phyloP scores from a whole-genome alignment of 129 eudicot species.

The Rutidosis leptorrhynchoides region DNA sequence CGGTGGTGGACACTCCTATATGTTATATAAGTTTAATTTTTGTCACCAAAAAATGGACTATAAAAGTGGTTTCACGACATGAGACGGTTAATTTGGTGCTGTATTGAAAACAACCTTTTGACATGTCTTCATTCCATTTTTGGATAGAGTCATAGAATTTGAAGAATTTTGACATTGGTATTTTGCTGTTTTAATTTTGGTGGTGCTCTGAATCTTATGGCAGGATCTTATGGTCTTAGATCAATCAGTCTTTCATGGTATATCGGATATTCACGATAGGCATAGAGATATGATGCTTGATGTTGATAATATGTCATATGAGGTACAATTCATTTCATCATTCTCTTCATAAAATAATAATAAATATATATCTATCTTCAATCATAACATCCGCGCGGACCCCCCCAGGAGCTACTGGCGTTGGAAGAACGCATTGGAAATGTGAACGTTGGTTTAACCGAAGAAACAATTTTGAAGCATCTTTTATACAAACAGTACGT shows the following conservation, averaged over 20 bases:
- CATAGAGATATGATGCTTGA: slow-evolving; percentile 91
- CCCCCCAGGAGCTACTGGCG: slow-evolving; percentile 69
- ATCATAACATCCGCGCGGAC: not conserved
- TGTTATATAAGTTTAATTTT: no score
- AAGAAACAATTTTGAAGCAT: slow-evolving; percentile 47
- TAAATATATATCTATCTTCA: no score
- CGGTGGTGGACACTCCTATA: no score
- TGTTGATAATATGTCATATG: slow-evolving; percentile 90
- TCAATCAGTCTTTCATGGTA: slow-evolving; percentile 65
- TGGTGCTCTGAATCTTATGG: not conserved
- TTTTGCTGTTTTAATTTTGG: not conserved
- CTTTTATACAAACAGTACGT: slow-evolving; percentile 45
- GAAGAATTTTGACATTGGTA: not conserved
- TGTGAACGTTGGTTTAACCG: slow-evolving; percentile 67
- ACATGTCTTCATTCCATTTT: not conserved
- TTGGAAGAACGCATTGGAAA: slow-evolving; percentile 83
- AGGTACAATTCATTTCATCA: slow-evolving; percentile 35
- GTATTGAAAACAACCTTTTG: not conserved
- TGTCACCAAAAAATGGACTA: no score
- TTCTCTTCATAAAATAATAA: not conserved
- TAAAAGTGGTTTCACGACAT: not conserved
- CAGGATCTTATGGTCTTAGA: slow-evolving; percentile 88
- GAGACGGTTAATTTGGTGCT: not conserved
- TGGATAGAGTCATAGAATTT: no score
- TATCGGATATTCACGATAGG: slow-evolving; percentile 67